Evolutionary conservation across 176 grass and related monocot species (phyloP).

Genomic region (Oryza glaberrima): DNA sequence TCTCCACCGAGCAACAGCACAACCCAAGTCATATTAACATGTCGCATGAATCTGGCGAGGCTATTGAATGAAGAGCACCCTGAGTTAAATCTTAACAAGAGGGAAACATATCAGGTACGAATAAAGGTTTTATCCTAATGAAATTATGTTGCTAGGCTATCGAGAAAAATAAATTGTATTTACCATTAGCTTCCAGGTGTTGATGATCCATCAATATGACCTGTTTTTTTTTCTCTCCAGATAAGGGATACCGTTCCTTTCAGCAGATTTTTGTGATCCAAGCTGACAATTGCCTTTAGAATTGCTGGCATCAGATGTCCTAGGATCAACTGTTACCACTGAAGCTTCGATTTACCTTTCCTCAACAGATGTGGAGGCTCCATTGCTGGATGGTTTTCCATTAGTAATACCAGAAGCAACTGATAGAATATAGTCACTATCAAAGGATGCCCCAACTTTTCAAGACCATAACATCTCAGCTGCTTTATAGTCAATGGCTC

Average conservation of each 20-base stretch:
- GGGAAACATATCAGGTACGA: no score
- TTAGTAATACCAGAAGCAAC: constrained; percentile 55
- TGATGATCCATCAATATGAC: constrained; percentile 50
- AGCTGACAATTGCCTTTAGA: constrained; percentile 43
- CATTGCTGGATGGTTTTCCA: constrained; percentile 58
- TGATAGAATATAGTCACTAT: constrained; percentile 59
- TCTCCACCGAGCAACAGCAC: no score
- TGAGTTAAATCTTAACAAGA: no score
- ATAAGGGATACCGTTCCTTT: constrained; percentile 45
- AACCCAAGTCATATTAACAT: no score
- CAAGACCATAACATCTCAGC: constrained; percentile 33
- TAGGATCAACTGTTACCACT: constrained; percentile 49
- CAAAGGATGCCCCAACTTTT: constrained; percentile 46
- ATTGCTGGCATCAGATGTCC: constrained; percentile 44
- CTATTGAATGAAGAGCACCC: no score
- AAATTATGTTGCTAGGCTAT: no score
- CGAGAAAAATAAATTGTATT: no score
- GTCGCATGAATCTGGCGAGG: no score
- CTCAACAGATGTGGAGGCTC: constrained; percentile 51
- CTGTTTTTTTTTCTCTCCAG: constrained; percentile 30
- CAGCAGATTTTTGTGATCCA: constrained; percentile 47
- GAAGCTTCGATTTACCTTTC: constrained; percentile 36
- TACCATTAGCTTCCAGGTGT: no score
- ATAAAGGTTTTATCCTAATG: no score
- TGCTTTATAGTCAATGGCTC: constrained; percentile 48